Base-by-base conservation (phyloP, 1,284 basidiomycete genomes). In the Puccinia brachypodii region DNA sequence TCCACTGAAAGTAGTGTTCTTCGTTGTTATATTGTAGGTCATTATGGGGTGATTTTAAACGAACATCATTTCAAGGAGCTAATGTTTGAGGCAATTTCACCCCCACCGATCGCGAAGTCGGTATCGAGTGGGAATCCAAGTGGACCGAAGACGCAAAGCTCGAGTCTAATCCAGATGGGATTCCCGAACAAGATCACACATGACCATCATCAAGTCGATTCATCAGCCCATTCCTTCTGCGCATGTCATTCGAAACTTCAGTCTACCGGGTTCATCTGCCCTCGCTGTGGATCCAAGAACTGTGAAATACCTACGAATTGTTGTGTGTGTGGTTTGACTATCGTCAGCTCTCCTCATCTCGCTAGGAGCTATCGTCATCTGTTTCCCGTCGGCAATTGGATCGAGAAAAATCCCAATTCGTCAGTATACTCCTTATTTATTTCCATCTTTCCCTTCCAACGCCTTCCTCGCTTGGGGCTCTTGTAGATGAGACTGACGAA, bases 221-320 rank as follows among this genome's bases (percentile, higher is more conserved):
- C 28, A 11, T 90, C 92, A 0, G 92, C 93, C 0, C 91, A 92
- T 25, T 91, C 92, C 72, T 89, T 97, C 28, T 99, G 96, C 85
- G 94, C 92, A 0, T 99, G 96, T 86, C 96, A 99, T 86, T 93
- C 93, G 2, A 91, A 94, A 83, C 89, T 98, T 85, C 93, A 92
- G 87, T 91, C 91, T 84, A 92, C 93, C 83, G 97, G 96, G 4
- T 99, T 96, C 87, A 89, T 97, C 19, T 99, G 96, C 86, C 97
- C 96, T 2, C 90, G 96, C 36, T 99, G 96, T 86, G 90, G 91
- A 58, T 91, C 92, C 76, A 95, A 96, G 88, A 90, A 98, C 50
- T 99, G 96, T 89, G 96, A 99, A 85, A 95, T 98, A 1, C 96
- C 96, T 53, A 99, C 96, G 7, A 97, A 99, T 86, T 99, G 96